Evolutionary conservation across 306 rosid genomes (phyloP), one percentile per base, ranked within the genome.

Genomic region (Pachyrhizus erosus): DNA sequence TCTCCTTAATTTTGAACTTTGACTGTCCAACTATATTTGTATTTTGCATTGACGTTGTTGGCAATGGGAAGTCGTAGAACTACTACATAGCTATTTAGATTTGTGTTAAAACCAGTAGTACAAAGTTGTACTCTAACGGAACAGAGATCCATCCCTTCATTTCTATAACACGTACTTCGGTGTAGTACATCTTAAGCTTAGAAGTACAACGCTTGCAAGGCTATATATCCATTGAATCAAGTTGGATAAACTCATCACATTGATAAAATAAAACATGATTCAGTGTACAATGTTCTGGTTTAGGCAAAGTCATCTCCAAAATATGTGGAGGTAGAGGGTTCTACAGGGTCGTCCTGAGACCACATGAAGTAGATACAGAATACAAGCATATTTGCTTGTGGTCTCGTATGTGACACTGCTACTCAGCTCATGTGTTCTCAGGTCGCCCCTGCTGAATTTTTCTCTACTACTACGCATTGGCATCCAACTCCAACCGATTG

Each of bases 361-460:
- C 91, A 91, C 94, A 76, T 89, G 87, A 66, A 51, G 15, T 2
- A 10, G 40, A 10, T 60, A 70, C 49, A 39, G 23, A 55, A 26
- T 17, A 37, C 65, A 39, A 14, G 5, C 69, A 57, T 34, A 23
- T 13, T 34, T 2, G 78, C 29, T 18, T 23, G 7, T 73, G 78
- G n/a, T n/a, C n/a, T n/a, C n/a, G n/a, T n/a, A n/a, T n/a, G n/a
- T n/a, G n/a, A 5, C 18, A 5, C 9, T 5, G 0, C 9, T 2
- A 20, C 29, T 24, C 11, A 2, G 0, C 42, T 29, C 84, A 81
- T 84, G 94, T 93, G 93, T 93, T 93, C 94, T 91, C 97, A 90
- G 97, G 98, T 93, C 98, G 94, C 97, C 94, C 93, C 93, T 89
- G 96, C 71, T 2, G 89, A 61, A 75, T 74, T 87, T 79, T 55